Evolutionary conservation across 2,329 filamentous ascomycete genomes (phyloP).

Genomic region (Cordyceps javanica): DNA sequence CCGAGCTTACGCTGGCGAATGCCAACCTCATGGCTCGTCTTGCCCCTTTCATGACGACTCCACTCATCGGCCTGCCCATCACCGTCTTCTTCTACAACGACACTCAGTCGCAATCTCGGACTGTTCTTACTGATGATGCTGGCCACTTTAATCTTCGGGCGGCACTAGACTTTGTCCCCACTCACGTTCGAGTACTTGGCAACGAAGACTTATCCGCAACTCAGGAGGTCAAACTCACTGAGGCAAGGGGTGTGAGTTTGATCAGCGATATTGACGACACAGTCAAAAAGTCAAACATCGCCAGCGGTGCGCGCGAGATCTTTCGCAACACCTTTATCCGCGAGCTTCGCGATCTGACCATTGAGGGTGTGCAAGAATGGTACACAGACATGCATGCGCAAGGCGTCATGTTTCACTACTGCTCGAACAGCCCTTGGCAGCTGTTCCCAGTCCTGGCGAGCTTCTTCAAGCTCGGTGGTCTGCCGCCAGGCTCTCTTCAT

Average conservation of each 20-base stretch:
- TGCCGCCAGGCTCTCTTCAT: slow-evolving; percentile 87
- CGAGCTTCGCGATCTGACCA: slow-evolving; percentile 71
- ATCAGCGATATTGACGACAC: slow-evolving; percentile 99
- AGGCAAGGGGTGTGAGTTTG: slow-evolving; percentile 74
- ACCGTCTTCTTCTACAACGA: slow-evolving; percentile 96
- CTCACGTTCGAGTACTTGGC: slow-evolving; percentile 79
- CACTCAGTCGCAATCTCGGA: slow-evolving; percentile 71
- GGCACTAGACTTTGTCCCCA: slow-evolving; percentile 82
- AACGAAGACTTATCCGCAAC: slow-evolving; percentile 78
- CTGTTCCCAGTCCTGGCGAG: slow-evolving; percentile 82
- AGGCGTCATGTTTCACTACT: slow-evolving; percentile 89
- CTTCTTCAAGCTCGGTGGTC: slow-evolving; percentile 72
- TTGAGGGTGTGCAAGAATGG: slow-evolving; percentile 87
- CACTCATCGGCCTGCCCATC: slow-evolving; percentile 69
- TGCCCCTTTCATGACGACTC: slow-evolving; percentile 82
- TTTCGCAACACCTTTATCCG: slow-evolving; percentile 94
- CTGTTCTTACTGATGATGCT: slow-evolving; percentile 76
- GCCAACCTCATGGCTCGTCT: slow-evolving; percentile 81
- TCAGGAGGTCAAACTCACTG: slow-evolving; percentile 70
- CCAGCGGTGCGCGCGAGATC: slow-evolving; percentile 81
- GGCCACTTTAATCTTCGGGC: slow-evolving; percentile 82
- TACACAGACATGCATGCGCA: slow-evolving; percentile 70
- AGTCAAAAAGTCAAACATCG: slow-evolving; percentile 90
- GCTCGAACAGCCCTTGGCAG: slow-evolving; percentile 99
- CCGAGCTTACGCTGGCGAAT: slow-evolving; percentile 75